These are phyloP conservation scores for Ceratocystis cubensis DNA, from an alignment of 2,329 filamentous ascomycete species.

Conservation along the genomic window DNA sequence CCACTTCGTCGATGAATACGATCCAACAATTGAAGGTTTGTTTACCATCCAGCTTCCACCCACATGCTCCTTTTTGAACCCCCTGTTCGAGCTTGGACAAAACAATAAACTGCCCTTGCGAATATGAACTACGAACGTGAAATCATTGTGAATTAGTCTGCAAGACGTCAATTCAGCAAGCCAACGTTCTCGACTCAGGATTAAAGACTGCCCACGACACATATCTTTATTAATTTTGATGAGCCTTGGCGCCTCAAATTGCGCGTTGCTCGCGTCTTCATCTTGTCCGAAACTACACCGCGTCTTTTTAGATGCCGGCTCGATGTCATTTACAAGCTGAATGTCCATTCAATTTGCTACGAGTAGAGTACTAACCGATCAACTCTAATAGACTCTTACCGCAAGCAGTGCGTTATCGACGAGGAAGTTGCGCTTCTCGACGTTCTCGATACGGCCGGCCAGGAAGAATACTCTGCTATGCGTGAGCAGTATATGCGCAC, in stretches of 20 bases:
- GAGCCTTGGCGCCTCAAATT: neutral
- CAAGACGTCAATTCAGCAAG: no score
- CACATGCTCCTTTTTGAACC: constrained; percentile 17
- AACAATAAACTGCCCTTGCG: neutral
- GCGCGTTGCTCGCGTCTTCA: neutral
- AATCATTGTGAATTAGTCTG: no score
- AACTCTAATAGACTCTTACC: constrained; percentile 71
- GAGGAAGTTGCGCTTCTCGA: constrained; percentile 96
- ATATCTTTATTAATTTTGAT: neutral
- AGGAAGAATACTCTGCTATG: constrained; percentile 99
- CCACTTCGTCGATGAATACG: constrained; percentile 99
- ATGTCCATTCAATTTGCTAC: neutral
- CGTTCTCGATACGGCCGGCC: constrained; percentile 93
- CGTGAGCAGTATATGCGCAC: constrained; percentile 99
- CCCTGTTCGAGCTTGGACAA: constrained; percentile 3
- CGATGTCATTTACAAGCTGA: neutral
- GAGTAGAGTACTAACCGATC: neutral
- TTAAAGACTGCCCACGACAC: no score
- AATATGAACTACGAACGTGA: neutral
- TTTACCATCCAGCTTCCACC: constrained; percentile 19
- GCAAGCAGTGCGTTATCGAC: constrained; percentile 98
- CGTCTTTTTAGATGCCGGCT: neutral
- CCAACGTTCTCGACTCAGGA: no score
- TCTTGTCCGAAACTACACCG: neutral
- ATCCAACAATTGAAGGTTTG: constrained; percentile 95